Evolutionary conservation across 1,284 basidiomycete genomes (phyloP), one percentile per base, ranked within the genome.

Genomic region (Coniophora puteana): DNA sequence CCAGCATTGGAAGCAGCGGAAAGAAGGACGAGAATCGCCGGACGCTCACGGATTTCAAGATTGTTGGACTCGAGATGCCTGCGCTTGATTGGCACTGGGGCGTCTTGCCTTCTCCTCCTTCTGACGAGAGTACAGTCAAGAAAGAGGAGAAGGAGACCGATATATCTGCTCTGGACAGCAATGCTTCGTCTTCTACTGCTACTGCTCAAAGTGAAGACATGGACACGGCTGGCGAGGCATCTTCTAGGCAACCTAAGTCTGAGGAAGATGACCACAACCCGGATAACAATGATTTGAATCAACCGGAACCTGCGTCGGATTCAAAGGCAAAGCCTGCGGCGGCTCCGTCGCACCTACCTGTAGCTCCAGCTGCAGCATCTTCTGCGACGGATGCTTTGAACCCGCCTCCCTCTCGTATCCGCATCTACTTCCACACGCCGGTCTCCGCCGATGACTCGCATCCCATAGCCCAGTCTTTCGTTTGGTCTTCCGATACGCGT

Each of bases 41-140:
- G 46, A 94, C 92, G 25, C 79, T 96, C 57, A 95, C 93, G 34
- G 93, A 96, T 68, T 97, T 96, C 78, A 89, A 94, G 66, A 93
- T 97, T 58, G 74, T 93, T 53, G 92, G 88, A 18, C 74, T 96
- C 54, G 82, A 89, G 60, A 84, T 95, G 52, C 72, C 68, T 52
- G 80, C 81, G 50, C 65, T 89, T 44, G 66, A 63, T 54, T 90
- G 87, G 87, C 71, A 68, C 36, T 89, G 88, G 87, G 85, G 86
- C 48, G 50, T 64, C 40, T 54, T 77, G 39, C 56, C 73, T 14
- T 58, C 60, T 30, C 48, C 66, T 36, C 37, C 54, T 25, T n/a
- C n/a, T n/a, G n/a, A n/a, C n/a, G n/a, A n/a, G n/a, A n/a, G n/a
- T n/a, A n/a, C n/a, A n/a, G 45, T 62, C 39, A 68, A 67, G 46